Evolutionary conservation across 225 moss, liverwort and hornwort genomes (phyloP), one percentile per base, ranked within the genome.

Genomic region (Climacium dendroides): DNA sequence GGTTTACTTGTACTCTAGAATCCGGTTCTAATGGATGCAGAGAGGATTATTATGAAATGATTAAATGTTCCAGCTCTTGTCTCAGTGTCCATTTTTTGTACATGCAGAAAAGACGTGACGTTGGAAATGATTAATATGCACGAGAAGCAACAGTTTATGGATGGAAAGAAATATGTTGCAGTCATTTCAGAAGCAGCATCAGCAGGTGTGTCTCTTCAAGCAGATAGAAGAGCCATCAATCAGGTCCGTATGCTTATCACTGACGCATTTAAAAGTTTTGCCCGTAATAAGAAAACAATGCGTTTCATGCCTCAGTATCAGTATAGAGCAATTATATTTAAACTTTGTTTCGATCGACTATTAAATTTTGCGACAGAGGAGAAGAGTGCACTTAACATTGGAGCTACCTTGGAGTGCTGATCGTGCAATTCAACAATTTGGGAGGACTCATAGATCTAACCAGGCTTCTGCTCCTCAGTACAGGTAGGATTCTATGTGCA

Each of bases 91-190:
- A 28, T 69, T n/a, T 74, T 80, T 58, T 82, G 61, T 91, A 32
- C 83, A 11, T 87, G 89, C 94, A 96, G 96, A 88, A 99, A 99
- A 91, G 99, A 99, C 87, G 97, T 99, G 32, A 94, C 99, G 5
- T 89, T 99, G 91, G 99, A 99, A 93, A 99, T 99, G 99, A 99
- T 97, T 77, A 99, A 99, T 58, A 99, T 99, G 94, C 97, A 99
- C 89, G 99, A 99, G 90, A 99, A 99, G 92, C 95, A 96, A 87
- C 99, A 99, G 76, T 99, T 99, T 85, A 99, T 99, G 99, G 96
- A 99, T 88, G 99, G 95, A 24, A 99, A 99, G 90, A 99, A 99
- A 87, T 91, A 78, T 48, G 94, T 99, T 85, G 99, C 99, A 83
- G 97, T 99, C 76, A 99, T 99, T 85, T 99, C 99, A 85, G 99